Evolutionary conservation across 169 alveolate genomes (phyloP), one percentile per base, ranked within the genome.

Genomic region (Plasmodium gaboni): DNA sequence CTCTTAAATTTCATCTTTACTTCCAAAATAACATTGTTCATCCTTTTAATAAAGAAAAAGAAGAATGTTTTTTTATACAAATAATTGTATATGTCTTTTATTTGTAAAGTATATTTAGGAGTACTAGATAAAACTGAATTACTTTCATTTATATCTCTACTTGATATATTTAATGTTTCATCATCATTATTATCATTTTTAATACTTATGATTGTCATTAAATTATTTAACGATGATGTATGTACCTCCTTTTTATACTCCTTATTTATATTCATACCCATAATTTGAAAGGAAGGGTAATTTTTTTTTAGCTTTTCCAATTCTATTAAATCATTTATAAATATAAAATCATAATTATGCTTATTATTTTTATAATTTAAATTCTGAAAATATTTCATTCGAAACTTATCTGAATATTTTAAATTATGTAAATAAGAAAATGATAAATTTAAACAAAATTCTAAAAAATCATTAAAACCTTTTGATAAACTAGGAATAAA

Each of bases 401-500:
- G 70, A 24, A 86, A 44, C 24, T 86, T 86, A 44, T 86, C 87
- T 24, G 87, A n/a, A 86, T 70, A 86, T 4, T 59, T 69, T 46
- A 86, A 12, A 32, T 53, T 57, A 67, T 86, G 92, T 19, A 86
- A 65, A 74, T 86, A 59, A 0, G 76, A 64, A 69, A 86, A 46
- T 22, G 92, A 53, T 28, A 86, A 3, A 53, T 86, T 86, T 17
- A 86, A 42, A 32, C 92, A 86, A 26, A 86, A 86, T 28, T 86
- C 92, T 26, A 86, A 71, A 19, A 86, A 19, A 10, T 86, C 70
- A 65, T 51, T 86, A 48, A 86, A 86, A 51, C 92, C 50, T 64
- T 86, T 86, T 17, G 92, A 71, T 44, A 86, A 70, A 64, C 87
- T 70, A n/a, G 92, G 92, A 55, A 86, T 38, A 60, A 86, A 59